These are phyloP conservation scores for Lecanoromycetidae sp. DNA, from an alignment of 2,329 filamentous ascomycete species.

Conservation along the genomic window DNA sequence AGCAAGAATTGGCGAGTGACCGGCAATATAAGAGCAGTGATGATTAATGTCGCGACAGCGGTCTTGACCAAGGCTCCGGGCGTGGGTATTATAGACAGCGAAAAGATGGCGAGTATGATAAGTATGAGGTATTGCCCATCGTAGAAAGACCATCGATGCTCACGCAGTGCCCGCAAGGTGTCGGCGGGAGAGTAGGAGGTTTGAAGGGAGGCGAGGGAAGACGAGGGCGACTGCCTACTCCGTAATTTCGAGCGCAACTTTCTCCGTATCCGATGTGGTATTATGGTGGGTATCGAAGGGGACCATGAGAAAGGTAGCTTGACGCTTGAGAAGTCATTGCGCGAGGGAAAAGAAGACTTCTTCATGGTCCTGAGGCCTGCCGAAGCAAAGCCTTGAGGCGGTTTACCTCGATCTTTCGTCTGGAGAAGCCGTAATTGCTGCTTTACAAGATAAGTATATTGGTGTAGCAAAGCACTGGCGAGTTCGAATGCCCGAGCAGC, in stretches of 20 bases:
- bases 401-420: background rate
- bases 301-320: constrained; percentile 16
- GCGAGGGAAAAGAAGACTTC: constrained; percentile 14
- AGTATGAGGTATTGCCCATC: constrained; percentile 77
- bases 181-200: constrained; percentile 72
- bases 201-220: constrained; percentile 63
- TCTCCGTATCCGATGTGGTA: constrained; percentile 54
- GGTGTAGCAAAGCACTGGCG: too few relatives aligned
- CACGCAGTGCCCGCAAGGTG: constrained; percentile 61
- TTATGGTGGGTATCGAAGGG: constrained; percentile 16
- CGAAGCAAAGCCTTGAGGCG: constrained; percentile 3
- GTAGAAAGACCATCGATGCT: constrained; percentile 67
- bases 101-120: constrained; percentile 65
- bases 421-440: background rate
- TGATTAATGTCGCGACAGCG: constrained; percentile 52
- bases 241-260: constrained; percentile 58
- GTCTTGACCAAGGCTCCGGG: constrained; percentile 71
- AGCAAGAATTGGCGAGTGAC: constrained; percentile 84
- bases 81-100: constrained; percentile 65
- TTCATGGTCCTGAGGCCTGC: constrained; percentile 12
- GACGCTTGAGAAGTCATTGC: constrained; percentile 13
- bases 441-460: too few relatives aligned
- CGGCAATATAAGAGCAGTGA: constrained; percentile 64
- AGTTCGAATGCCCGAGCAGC: too few relatives aligned
- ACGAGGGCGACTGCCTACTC: constrained; percentile 52